Evolutionary conservation across 495 filamentous ascomycete species (phyloP), one percentile per base, ranked within the genome.

Genomic region (Penicillium silybi): DNA sequence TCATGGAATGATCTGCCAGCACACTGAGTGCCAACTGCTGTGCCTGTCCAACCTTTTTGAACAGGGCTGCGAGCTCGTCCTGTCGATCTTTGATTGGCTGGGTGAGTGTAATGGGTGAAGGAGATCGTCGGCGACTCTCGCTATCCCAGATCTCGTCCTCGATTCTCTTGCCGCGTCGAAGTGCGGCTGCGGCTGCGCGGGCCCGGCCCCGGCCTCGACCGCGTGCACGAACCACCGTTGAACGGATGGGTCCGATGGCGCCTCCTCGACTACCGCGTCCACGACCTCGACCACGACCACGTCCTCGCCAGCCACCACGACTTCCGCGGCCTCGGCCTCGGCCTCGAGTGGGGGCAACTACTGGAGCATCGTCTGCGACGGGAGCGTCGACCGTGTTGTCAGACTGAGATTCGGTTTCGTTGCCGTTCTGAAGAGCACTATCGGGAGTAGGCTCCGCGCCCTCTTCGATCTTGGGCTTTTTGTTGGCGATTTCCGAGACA

Each of bases 41-140:
- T 0, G 66, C 68, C 11, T 66, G 61, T 35, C 70, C 74, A 20
- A 77, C 59, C 29, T 66, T 68, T 57, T 72, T 76, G 52, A 78
- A 77, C 1, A 69, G 52, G 13, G 62, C 57, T 27, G 71, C 67
- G 27, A 81, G 29, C 48, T 74, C 67, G 4, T 67, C 70, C 52
- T 75, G 73, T 5, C 74, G 71, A 22, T 65, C 55, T 25, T 70
- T 70, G 9, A 77, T 62, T 18, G 60, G 69, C 42, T 71, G 65
- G 3, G 68, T 68, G 9, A 52, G 50, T 7, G 66, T 62, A 49
- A 56, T 67, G 5, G 71, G 74, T 6, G 66, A 69, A 3, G 68
- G 71, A 8, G 72, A 67, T 17, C 65, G 74, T 17, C 65, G 59
- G 23, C 68, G 50, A 32, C 48, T 55, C 8, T 62, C 63, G 19